These are phyloP conservation scores for Serendipita sp. DNA, from an alignment of 768 basidiomycete genomes.

Conservation along the genomic window DNA sequence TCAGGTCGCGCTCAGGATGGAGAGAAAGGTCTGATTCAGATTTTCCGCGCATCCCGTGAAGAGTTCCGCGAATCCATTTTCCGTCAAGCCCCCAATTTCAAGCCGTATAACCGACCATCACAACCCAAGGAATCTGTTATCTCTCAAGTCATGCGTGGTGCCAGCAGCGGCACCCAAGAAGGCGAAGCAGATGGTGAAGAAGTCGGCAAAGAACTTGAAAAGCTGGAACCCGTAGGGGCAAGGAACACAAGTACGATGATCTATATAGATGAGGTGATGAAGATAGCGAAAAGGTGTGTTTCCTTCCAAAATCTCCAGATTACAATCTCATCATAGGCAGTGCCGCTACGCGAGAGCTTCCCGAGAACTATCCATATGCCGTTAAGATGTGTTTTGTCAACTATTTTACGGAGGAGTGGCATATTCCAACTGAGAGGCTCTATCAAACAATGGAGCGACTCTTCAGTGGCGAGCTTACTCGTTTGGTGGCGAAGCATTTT, in stretches of 20 bases:
- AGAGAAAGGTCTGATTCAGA: conserved; percentile 37
- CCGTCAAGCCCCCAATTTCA: conserved; percentile 40
- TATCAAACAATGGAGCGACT: conserved; percentile 27
- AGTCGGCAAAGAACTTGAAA: no score
- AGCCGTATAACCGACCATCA: conserved; percentile 26
- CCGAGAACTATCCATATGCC: conserved; percentile 48
- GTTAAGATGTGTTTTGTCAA: conserved; percentile 30
- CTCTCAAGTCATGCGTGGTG: background rate
- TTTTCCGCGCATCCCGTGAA: conserved; percentile 34
- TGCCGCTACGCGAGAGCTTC: conserved; percentile 54
- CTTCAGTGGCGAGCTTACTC: conserved; percentile 26
- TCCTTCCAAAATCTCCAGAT: no score
- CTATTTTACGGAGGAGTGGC: conserved; percentile 10
- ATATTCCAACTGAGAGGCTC: conserved; percentile 30
- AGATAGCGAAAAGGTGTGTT: background rate
- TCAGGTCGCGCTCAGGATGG: conserved; percentile 33
- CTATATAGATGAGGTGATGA: background rate
- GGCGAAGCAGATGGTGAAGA: background rate
- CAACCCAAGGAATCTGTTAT: background rate
- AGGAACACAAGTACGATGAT: background rate
- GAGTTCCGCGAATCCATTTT: conserved; percentile 34
- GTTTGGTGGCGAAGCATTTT: conserved; percentile 37
- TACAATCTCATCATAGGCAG: conserved; percentile 22
- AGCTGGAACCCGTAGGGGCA: background rate
- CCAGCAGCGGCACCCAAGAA: background rate